phyloP scores from a whole-genome alignment of 805 yeast genomes.

The Brettanomyces sp. region DNA sequence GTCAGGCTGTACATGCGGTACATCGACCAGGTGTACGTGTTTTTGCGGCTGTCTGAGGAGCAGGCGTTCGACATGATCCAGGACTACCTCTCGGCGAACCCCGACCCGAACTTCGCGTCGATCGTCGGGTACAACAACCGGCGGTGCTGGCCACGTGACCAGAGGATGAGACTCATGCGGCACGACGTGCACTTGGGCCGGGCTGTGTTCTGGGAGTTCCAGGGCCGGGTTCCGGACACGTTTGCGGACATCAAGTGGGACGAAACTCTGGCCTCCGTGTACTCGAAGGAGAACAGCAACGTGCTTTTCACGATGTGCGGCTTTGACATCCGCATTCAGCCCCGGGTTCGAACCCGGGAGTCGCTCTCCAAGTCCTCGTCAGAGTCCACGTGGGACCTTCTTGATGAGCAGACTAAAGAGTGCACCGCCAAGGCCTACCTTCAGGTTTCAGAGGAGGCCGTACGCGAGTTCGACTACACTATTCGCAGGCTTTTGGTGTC shows the following conservation, averaged over 20 bases:
- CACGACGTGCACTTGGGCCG: constrained; percentile 88
- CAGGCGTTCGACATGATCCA: constrained; percentile 71
- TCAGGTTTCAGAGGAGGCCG: constrained; percentile 73
- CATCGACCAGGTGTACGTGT: constrained; percentile 69
- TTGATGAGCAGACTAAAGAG: constrained; percentile 63
- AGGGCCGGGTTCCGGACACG: constrained; percentile 69
- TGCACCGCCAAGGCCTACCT: constrained; percentile 82
- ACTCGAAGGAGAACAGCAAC: constrained; percentile 85
- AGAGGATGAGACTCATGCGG: constrained; percentile 82
- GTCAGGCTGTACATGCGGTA: constrained; percentile 75
- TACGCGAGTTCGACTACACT: constrained; percentile 71
- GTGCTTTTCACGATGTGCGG: constrained; percentile 88
- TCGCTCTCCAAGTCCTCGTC: constrained; percentile 26
- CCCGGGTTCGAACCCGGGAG: constrained; percentile 53
- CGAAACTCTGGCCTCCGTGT: constrained; percentile 75
- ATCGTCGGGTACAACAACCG: constrained; percentile 80
- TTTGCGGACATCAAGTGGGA: constrained; percentile 71
- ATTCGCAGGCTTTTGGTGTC: constrained; percentile 89
- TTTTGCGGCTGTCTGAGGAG: constrained; percentile 63
- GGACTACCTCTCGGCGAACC: constrained; percentile 72
- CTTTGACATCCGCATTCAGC: constrained; percentile 83
- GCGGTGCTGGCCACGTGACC: constrained; percentile 91
- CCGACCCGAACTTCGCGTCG: constrained; percentile 87
- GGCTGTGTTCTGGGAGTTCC: constrained; percentile 86
- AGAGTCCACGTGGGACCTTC: constrained; percentile 90